Conservation (phyloP, 345 rosid genomes). For the Ailanthus altissimus region DNA sequence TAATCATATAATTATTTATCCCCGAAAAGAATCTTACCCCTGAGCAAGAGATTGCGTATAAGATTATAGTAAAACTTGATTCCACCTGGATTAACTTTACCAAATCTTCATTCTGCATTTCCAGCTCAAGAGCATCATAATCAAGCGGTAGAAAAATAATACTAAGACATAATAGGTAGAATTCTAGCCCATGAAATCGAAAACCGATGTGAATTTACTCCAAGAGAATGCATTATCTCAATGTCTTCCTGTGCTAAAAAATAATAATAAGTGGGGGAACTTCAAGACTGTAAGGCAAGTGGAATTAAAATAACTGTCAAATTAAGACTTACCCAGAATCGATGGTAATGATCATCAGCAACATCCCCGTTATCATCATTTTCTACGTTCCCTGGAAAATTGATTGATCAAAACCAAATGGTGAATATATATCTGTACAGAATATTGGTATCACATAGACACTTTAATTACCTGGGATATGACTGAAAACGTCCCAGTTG, state of each 20-base stretch:
- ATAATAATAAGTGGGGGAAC: neutral
- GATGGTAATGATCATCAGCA: constrained; percentile 40
- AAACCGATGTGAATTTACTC: constrained; percentile 35
- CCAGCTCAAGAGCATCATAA: constrained; percentile 6
- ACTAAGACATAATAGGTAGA: constrained; percentile 34
- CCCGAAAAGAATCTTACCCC: constrained; percentile 25
- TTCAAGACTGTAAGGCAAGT: neutral
- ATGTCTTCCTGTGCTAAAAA: constrained; percentile 33
- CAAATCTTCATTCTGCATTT: constrained; percentile 41
- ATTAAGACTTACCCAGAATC: constrained; percentile 18
- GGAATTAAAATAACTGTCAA: neutral
- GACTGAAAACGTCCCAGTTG: constrained; percentile 60
- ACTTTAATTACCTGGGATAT: constrained; percentile 34
- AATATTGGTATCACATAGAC: neutral
- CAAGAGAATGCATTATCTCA: constrained; percentile 37
- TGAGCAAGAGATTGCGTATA: constrained; percentile 36
- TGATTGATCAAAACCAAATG: neutral
- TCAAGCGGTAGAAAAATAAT: neutral
- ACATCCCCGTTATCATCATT: constrained; percentile 29
- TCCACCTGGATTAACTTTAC: constrained; percentile 40
- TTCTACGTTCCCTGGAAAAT: constrained; percentile 18
- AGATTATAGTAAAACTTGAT: constrained; percentile 40
- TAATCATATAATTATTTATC: no score
- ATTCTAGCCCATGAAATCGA: constrained; percentile 47
- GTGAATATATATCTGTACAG: neutral